Percentiles rank a stretch among this genome's conserved stretches.
Evolutionary conservation across 805 yeast species (phyloP).

Genomic region (Cyberlindnera maclurae): DNA sequence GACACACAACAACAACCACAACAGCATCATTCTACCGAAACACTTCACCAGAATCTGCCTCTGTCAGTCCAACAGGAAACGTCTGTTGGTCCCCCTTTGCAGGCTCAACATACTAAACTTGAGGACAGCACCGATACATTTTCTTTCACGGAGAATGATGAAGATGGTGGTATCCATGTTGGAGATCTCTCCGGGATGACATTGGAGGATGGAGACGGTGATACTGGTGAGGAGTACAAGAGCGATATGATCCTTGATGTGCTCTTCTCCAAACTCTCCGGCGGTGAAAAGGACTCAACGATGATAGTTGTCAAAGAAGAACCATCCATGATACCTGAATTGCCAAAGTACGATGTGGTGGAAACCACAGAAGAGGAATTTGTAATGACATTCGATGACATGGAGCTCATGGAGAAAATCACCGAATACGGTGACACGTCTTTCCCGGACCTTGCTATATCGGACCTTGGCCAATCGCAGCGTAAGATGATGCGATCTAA

Average conservation of each 20-base stretch:
- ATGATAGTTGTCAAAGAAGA: neutral
- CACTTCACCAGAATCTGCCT: too few species aligned
- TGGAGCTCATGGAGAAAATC: conserved; percentile 32
- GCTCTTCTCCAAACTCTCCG: conserved; percentile 4
- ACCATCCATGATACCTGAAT: neutral
- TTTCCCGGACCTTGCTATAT: conserved; percentile 26
- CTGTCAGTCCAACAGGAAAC: too few species aligned
- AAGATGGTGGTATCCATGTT: conserved; percentile 13
- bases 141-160: conserved; percentile 23
- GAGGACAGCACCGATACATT: conserved; percentile 10
- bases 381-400: conserved; percentile 24
- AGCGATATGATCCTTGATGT: conserved; percentile 1
- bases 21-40: too few species aligned
- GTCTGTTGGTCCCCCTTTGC: too few species aligned
- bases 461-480: conserved; percentile 25
- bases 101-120: neutral
- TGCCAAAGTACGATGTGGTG: neutral
- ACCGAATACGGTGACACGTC: conserved; percentile 35
- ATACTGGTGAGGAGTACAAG: conserved; percentile 7
- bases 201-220: conserved; percentile 14
- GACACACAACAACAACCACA: too few species aligned
- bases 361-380: conserved; percentile 10
- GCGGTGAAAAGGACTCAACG: neutral
- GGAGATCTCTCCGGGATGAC: conserved; percentile 7
- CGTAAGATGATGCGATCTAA: conserved; percentile 27